Conservation (phyloP, 345 rosid species). For the Corchorus capsularis region DNA sequence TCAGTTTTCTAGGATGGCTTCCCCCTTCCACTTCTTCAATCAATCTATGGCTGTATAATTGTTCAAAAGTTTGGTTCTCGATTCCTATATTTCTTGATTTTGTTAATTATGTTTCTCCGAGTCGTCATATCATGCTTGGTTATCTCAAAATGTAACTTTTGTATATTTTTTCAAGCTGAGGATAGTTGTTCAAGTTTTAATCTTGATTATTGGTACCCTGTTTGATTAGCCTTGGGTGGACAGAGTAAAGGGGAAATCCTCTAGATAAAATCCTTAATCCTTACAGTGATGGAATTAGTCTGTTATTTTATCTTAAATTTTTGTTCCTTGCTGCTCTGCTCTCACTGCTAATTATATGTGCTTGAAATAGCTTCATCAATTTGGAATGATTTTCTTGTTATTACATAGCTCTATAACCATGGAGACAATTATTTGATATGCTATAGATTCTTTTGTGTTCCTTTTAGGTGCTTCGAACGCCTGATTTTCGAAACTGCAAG, state of each 20-base stretch:
- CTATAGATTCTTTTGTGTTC: slow-evolving; percentile 14
- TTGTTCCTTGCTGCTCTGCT: neutral
- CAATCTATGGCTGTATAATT: neutral
- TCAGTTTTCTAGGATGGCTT: neutral
- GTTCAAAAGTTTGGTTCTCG: neutral
- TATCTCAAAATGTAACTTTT: neutral
- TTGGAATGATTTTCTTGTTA: neutral
- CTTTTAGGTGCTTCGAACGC: slow-evolving; percentile 60
- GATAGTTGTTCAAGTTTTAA: neutral
- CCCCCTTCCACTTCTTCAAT: neutral
- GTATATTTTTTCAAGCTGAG: neutral
- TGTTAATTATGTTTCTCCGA: neutral
- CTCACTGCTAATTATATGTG: neutral
- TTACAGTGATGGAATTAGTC: neutral
- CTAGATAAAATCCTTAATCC: neutral
- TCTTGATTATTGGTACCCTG: neutral
- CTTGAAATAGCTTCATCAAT: slow-evolving; percentile 13
- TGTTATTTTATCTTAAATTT: neutral
- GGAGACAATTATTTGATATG: neutral
- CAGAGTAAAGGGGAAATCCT: neutral
- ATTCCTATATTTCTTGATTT: neutral
- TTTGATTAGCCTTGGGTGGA: neutral
- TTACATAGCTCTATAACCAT: neutral
- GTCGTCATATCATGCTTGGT: neutral
- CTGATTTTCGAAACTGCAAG: slow-evolving; percentile 62